phyloP scores from a whole-genome alignment of 2,329 filamentous ascomycete genomes.

The Cucurbitaria berberidis region DNA sequence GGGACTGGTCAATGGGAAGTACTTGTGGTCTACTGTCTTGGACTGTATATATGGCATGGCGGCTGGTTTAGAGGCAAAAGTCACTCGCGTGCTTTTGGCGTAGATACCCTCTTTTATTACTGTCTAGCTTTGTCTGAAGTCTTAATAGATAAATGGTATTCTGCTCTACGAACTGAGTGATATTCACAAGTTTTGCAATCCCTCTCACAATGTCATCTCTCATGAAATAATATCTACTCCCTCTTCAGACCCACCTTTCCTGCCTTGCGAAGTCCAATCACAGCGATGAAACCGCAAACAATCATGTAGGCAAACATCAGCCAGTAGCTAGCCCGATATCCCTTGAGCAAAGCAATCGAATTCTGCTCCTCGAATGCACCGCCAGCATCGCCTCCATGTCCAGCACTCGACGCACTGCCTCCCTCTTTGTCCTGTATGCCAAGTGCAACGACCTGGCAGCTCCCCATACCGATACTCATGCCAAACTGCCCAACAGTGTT shows the following conservation, averaged over 20 bases:
- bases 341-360: constrained; percentile 17
- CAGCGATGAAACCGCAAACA: constrained; percentile 26
- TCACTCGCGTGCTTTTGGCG: not conserved
- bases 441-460: constrained; percentile 37
- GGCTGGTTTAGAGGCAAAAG: not conserved
- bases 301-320: constrained; percentile 36
- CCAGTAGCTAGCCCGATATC: constrained; percentile 35
- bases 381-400: not conserved
- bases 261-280: constrained; percentile 31
- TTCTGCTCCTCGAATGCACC: constrained; percentile 12
- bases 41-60: not conserved
- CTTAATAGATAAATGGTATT: no score
- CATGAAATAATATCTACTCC: no score
- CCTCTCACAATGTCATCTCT: no score
- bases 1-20: no score
- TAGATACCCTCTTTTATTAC: no score
- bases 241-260: constrained; percentile 38
- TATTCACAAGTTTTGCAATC: no score
- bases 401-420: constrained; percentile 8
- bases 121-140: no score
- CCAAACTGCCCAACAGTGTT: constrained; percentile 65
- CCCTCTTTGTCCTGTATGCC: constrained; percentile 15
- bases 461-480: constrained; percentile 43
- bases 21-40: not conserved
- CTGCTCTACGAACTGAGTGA: no score